Evolutionary conservation across 2,329 filamentous ascomycete species (phyloP).

Genomic region (Diplodia scrobiculata): DNA sequence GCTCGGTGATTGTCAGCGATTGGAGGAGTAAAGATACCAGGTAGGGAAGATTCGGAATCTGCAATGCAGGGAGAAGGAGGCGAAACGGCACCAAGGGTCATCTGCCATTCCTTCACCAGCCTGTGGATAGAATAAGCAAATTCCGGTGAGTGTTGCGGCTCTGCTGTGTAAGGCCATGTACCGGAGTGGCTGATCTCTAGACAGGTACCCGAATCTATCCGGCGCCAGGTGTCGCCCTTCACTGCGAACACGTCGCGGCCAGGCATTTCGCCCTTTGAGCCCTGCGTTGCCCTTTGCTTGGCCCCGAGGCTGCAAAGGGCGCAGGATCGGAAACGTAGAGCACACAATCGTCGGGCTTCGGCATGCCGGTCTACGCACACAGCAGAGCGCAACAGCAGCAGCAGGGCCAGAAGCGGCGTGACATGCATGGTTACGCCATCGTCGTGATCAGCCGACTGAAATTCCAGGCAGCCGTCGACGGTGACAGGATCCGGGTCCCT

Average conservation of each 20-base stretch:
- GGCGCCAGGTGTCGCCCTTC: background rate
- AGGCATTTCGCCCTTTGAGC: background rate
- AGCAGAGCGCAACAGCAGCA: background rate
- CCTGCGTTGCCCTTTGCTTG: background rate
- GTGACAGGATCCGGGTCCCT: background rate
- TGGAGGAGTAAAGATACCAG: background rate
- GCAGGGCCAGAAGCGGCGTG: background rate
- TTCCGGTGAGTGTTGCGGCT: constrained; percentile 18
- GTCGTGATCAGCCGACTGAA: constrained; percentile 3
- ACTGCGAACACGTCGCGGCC: background rate
- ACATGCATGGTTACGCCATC: constrained; percentile 8
- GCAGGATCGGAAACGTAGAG: background rate
- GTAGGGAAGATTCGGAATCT: background rate
- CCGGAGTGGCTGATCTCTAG: background rate
- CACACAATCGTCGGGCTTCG: background rate
- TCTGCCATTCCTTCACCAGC: constrained; percentile 1
- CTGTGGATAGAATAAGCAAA: constrained; percentile 2
- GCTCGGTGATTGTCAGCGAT: background rate
- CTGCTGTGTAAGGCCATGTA: background rate
- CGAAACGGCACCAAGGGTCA: constrained; percentile 3
- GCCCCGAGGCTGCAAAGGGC: background rate
- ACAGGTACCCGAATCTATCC: background rate
- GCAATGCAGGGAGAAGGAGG: background rate
- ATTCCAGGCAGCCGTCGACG: constrained; percentile 4
- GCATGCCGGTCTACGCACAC: background rate